Evolutionary conservation across 2,329 filamentous ascomycete genomes (phyloP).

Genomic region (Aspergillus phoenicis): DNA sequence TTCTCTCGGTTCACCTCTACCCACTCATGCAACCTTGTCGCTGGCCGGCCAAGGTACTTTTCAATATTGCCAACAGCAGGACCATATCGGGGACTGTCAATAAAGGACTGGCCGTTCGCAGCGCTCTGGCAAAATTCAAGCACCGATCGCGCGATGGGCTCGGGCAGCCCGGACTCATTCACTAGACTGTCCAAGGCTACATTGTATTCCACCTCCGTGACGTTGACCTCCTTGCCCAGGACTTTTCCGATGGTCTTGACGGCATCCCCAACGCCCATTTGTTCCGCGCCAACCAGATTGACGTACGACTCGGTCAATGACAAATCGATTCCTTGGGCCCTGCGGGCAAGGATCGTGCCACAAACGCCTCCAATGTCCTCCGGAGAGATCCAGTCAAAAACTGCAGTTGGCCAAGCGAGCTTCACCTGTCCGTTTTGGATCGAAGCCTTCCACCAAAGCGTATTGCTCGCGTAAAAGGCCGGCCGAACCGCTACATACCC

Average conservation of each 20-base stretch:
- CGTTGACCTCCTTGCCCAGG: background rate
- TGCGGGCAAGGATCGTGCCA: conserved; percentile 39
- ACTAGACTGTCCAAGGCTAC: background rate
- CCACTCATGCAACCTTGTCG: conserved; percentile 39
- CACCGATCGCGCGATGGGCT: background rate
- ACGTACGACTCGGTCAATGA: background rate
- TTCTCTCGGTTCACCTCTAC: conserved; percentile 33
- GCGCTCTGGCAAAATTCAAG: background rate
- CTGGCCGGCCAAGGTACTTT: conserved; percentile 34
- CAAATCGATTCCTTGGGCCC: conserved; percentile 29
- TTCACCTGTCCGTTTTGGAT: conserved; percentile 33
- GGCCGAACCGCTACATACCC: conserved; percentile 48
- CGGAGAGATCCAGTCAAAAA: conserved; percentile 46
- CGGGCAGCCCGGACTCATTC: background rate
- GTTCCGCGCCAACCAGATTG: conserved; percentile 17
- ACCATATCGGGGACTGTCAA: background rate
- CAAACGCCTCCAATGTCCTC: conserved; percentile 51
- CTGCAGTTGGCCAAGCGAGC: conserved; percentile 32
- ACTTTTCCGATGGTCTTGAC: conserved; percentile 9
- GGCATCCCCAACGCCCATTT: background rate
- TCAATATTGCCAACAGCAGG: conserved; percentile 34
- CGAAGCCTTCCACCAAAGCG: conserved; percentile 33
- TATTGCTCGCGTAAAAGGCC: conserved; percentile 51
- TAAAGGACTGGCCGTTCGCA: background rate
- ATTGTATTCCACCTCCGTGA: background rate